Percentiles rank a stretch among this genome's conserved stretches.
Evolutionary conservation across 176 grass and related monocot genomes (phyloP).

Genomic region (Rhynchospora tenuis): DNA sequence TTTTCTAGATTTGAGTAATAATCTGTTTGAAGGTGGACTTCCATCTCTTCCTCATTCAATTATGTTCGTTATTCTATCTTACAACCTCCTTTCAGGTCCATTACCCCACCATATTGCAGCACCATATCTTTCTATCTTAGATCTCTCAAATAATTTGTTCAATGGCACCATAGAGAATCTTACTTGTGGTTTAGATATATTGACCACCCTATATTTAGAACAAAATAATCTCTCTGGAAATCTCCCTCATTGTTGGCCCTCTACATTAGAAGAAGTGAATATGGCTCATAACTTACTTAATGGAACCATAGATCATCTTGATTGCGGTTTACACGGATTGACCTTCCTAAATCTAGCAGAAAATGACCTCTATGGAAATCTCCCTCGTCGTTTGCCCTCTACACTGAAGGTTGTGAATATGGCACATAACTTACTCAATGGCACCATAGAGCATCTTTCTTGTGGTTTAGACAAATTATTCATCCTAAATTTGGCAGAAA

Average conservation of each 20-base stretch:
- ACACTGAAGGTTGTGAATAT: not conserved
- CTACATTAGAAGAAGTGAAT: not conserved
- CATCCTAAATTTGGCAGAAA: not conserved
- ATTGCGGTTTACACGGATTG: conserved; percentile 14
- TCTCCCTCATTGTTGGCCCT: conserved; percentile 12
- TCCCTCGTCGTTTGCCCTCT: conserved; percentile 2
- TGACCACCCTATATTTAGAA: not conserved
- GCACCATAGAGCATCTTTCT: not conserved
- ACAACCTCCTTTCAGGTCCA: not conserved
- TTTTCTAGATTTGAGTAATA: not conserved
- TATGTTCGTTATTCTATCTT: not conserved
- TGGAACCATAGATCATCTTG: not conserved
- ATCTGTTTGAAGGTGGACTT: not conserved
- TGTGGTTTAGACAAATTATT: conserved; percentile 21
- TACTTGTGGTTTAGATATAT: conserved; percentile 23
- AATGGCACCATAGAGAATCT: not conserved
- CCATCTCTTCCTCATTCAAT: not conserved
- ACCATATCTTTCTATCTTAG: not conserved
- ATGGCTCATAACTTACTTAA: not conserved
- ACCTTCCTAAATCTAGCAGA: not conserved
- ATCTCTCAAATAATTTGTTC: not conserved
- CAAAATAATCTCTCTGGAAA: conserved; percentile 12
- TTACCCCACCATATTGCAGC: not conserved
- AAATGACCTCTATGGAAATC: conserved; percentile 20
- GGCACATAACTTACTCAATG: not conserved